phyloP scores from a whole-genome alignment of 2,329 filamentous ascomycete genomes.

The Cercospora zeina region DNA sequence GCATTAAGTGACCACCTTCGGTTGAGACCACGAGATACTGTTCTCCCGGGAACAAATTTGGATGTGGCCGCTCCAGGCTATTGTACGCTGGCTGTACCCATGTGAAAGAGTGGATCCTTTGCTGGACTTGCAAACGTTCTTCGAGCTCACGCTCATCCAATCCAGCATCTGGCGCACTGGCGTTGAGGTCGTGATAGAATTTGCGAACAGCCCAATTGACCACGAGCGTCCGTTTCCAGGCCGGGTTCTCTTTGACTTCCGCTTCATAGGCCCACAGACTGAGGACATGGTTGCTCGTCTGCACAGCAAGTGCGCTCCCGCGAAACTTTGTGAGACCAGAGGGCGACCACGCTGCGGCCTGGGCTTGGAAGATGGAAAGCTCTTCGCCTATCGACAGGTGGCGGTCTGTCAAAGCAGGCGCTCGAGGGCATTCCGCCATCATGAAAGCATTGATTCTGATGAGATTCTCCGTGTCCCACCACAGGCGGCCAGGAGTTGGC shows the following conservation, averaged over 20 bases:
- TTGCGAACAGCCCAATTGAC: constrained; percentile 52
- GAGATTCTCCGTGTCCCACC: constrained; percentile 31
- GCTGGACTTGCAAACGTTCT: constrained; percentile 36
- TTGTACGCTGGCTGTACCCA: constrained; percentile 40
- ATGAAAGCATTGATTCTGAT: constrained; percentile 57
- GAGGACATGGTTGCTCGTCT: constrained; percentile 58
- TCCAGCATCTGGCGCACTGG: constrained; percentile 18
- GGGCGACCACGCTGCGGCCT: constrained; percentile 58
- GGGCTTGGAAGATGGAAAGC: constrained; percentile 54
- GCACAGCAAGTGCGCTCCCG: constrained; percentile 56
- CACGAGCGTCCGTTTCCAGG: constrained; percentile 56
- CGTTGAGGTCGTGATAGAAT: constrained; percentile 40
- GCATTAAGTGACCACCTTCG: constrained; percentile 45
- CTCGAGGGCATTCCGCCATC: constrained; percentile 49
- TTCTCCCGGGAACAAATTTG: constrained; percentile 14
- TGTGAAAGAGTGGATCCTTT: constrained; percentile 46
- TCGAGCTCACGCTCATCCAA: constrained; percentile 27
- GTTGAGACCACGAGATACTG: constrained; percentile 45
- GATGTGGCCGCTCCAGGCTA: constrained; percentile 4
- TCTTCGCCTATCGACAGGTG: constrained; percentile 61
- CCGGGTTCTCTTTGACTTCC: constrained; percentile 43
- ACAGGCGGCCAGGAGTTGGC: background rate
- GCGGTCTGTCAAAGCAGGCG: constrained; percentile 49
- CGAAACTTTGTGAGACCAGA: constrained; percentile 57
- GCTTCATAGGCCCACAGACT: constrained; percentile 58